Conservation (phyloP, 2,329 filamentous ascomycete species). For the Alternaria sp. region DNA sequence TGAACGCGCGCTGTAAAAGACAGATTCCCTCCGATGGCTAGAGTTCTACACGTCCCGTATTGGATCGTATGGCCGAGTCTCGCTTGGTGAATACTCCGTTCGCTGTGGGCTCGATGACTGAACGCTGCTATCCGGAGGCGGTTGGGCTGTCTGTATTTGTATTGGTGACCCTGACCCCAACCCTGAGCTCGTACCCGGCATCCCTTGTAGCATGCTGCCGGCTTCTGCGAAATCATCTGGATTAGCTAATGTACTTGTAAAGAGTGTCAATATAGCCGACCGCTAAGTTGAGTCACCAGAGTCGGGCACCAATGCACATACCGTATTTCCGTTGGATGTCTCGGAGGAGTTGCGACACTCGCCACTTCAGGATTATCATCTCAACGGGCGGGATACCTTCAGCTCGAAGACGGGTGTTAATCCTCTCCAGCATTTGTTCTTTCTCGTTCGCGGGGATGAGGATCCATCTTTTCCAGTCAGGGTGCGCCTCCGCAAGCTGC, state of each 20-base stretch:
- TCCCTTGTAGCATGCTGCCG: constrained; percentile 49
- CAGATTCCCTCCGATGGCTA: constrained; percentile 27
- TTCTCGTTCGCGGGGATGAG: constrained; percentile 51
- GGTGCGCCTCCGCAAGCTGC: constrained; percentile 48
- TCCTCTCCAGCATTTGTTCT: constrained; percentile 47
- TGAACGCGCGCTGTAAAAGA: constrained; percentile 29
- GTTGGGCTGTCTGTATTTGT: constrained; percentile 39
- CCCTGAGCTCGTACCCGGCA: constrained; percentile 36
- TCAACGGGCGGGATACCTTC: constrained; percentile 50
- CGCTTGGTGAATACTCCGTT: constrained; percentile 46
- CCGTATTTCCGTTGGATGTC: constrained; percentile 51
- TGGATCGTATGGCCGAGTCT: constrained; percentile 48
- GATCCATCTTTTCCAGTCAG: constrained; percentile 51
- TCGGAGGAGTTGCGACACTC: constrained; percentile 48
- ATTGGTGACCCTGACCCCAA: constrained; percentile 36
- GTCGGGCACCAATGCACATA: constrained; percentile 39
- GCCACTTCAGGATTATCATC: constrained; percentile 52
- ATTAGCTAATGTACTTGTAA: constrained; percentile 43
- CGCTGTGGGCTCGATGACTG: constrained; percentile 43
- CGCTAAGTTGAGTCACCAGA: constrained; percentile 31
- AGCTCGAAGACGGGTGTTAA: constrained; percentile 46
- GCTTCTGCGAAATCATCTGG: constrained; percentile 44
- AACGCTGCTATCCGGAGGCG: constrained; percentile 39
- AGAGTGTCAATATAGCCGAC: constrained; percentile 26
- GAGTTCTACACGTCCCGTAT: constrained; percentile 47